Conservation (phyloP, 2,329 filamentous ascomycete genomes). For the Aspergillus latus region DNA sequence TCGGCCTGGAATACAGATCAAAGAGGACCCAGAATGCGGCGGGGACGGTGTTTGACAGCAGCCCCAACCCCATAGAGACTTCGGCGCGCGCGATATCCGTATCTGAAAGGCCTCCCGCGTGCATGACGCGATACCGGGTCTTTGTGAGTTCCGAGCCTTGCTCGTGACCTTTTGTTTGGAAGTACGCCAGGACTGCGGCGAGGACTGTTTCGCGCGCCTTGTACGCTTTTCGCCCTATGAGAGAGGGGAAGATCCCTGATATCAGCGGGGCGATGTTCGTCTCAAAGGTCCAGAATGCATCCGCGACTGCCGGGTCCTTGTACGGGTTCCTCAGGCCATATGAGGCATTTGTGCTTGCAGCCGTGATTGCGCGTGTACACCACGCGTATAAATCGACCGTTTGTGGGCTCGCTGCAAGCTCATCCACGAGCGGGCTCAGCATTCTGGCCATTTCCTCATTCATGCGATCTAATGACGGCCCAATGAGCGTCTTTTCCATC, state of each 20-base stretch:
- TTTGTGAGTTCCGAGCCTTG: slow-evolving; percentile 31
- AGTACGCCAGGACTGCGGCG: slow-evolving; percentile 43
- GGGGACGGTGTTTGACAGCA: slow-evolving; percentile 46
- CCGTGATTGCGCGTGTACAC: slow-evolving; percentile 18
- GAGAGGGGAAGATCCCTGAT: slow-evolving; percentile 33
- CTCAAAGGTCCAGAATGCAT: slow-evolving; percentile 28
- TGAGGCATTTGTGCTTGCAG: slow-evolving; percentile 22
- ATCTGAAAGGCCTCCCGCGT: slow-evolving; percentile 17
- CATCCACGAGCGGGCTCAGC: slow-evolving; percentile 6
- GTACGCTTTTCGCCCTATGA: slow-evolving; percentile 42
- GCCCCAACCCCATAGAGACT: slow-evolving; percentile 31
- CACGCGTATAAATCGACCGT: neutral
- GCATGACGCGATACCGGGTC: slow-evolving; percentile 17
- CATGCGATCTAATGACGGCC: slow-evolving; percentile 27
- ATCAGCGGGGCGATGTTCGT: slow-evolving; percentile 32
- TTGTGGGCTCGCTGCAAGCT: neutral
- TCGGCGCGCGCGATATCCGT: slow-evolving; percentile 32
- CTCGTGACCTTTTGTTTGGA: slow-evolving; percentile 39
- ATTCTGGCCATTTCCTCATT: slow-evolving; percentile 26
- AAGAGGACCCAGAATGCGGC: slow-evolving; percentile 49
- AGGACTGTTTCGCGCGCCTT: slow-evolving; percentile 37
- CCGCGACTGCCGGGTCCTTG: slow-evolving; percentile 29
- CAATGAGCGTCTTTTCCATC: slow-evolving; percentile 27
- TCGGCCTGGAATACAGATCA: slow-evolving; percentile 44
- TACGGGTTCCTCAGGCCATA: neutral